Percentiles rank a stretch among this genome's conserved stretches.
Conservation (phyloP, 2,329 filamentous ascomycete genomes). For the Penicillium sp. region DNA sequence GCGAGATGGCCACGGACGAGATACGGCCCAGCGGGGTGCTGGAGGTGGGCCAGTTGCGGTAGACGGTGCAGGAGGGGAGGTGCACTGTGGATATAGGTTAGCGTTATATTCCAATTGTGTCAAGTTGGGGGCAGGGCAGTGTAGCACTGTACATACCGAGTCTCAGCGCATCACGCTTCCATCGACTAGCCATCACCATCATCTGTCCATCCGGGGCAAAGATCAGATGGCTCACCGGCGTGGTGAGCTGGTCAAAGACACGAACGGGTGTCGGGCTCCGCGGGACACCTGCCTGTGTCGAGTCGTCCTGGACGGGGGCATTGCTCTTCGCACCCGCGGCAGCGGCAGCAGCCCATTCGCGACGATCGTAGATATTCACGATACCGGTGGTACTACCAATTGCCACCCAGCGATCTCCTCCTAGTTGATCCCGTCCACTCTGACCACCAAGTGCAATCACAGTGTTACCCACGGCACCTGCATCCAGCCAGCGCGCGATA, state of each 20-base stretch:
- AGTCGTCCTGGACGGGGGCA: conserved; percentile 18
- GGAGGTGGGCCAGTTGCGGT: conserved; percentile 93
- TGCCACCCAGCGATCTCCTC: conserved; percentile 85
- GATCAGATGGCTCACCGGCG: conserved; percentile 74
- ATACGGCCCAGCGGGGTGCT: conserved; percentile 86
- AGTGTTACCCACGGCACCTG: conserved; percentile 84
- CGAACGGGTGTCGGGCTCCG: conserved; percentile 72
- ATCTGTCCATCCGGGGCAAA: conserved; percentile 92
- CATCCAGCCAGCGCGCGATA: conserved; percentile 82
- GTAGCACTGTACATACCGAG: conserved; percentile 51
- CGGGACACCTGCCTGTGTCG: conserved; percentile 56
- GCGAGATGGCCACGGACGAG: conserved; percentile 71
- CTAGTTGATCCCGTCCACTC: conserved; percentile 51
- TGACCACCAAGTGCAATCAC: conserved; percentile 72
- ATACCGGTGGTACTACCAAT: conserved; percentile 85
- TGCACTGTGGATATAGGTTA: conserved; percentile 61
- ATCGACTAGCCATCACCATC: conserved; percentile 79
- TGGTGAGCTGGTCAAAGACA: conserved; percentile 83
- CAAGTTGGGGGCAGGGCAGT: too few species aligned
- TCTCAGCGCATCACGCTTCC: conserved; percentile 85
- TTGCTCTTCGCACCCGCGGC: conserved; percentile 35
- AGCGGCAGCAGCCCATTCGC: conserved; percentile 58
- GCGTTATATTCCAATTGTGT: background rate
- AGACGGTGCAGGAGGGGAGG: conserved; percentile 88
- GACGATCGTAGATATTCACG: conserved; percentile 89